Evolutionary conservation across 805 yeast genomes (phyloP).

Genomic region (Saccharomyces jurei): DNA sequence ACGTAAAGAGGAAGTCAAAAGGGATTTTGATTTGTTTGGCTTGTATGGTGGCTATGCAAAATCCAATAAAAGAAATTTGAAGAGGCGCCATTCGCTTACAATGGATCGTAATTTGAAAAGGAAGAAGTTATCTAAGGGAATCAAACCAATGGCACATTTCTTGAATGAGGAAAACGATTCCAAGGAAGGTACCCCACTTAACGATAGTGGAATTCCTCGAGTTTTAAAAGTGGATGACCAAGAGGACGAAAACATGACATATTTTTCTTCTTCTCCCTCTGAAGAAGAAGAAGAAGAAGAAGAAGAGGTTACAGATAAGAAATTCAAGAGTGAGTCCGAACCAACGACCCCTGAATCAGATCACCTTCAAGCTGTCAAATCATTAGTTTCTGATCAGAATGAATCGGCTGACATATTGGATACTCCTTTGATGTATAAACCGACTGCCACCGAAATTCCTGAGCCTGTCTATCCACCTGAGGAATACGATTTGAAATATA

Average conservation of each 20-base stretch:
- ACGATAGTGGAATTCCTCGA: constrained; percentile 4
- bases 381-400: constrained; percentile 11
- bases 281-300: constrained; percentile 12
- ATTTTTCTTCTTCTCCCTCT: constrained; percentile 7
- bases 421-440: constrained; percentile 37
- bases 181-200: constrained; percentile 17
- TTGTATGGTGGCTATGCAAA: constrained; percentile 23
- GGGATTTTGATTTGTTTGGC: constrained; percentile 32
- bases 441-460: constrained; percentile 42
- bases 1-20: constrained; percentile 24
- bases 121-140: constrained; percentile 10
- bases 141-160: constrained; percentile 26
- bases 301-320: constrained; percentile 18
- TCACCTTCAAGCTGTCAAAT: constrained; percentile 2
- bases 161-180: constrained; percentile 23
- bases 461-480: constrained; percentile 46
- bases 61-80: constrained; percentile 2
- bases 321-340: constrained; percentile 10
- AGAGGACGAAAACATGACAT: constrained; percentile 7
- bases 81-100: constrained; percentile 12
- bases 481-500: neutral
- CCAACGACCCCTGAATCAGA: constrained; percentile 24
- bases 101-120: constrained; percentile 7
- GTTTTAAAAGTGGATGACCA: constrained; percentile 10
- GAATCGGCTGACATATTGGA: constrained; percentile 10